phyloP scores from a whole-genome alignment of 495 filamentous ascomycete species.

The Ascodesmis nigricans region DNA sequence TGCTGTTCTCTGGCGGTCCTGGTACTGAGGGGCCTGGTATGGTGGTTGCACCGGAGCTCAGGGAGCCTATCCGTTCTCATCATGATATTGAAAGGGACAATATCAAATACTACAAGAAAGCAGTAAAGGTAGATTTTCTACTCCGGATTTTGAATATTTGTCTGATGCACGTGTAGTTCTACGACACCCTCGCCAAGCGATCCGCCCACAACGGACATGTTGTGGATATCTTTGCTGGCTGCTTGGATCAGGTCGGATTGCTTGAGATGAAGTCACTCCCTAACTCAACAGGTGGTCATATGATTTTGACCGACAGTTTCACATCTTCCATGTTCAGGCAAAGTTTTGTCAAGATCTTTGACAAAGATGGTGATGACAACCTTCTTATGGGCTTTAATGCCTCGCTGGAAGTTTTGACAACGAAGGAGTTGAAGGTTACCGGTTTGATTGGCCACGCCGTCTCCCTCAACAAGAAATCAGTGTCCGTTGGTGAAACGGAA shows the following conservation, averaged over 20 bases:
- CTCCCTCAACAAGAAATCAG: slow-evolving; percentile 92
- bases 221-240: slow-evolving; percentile 94
- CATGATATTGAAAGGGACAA: slow-evolving; percentile 98
- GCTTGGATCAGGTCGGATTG: slow-evolving; percentile 92
- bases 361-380: slow-evolving; percentile 87
- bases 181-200: slow-evolving; percentile 88
- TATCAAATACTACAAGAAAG: slow-evolving; percentile 99
- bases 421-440: slow-evolving; percentile 96
- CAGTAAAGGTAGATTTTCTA: slow-evolving; percentile 52
- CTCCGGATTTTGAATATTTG: slow-evolving; percentile 11
- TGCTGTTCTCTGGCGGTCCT: slow-evolving; percentile 90
- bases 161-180: slow-evolving; percentile 42
- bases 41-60: slow-evolving; percentile 91
- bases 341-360: slow-evolving; percentile 90
- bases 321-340: slow-evolving; percentile 99
- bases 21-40: slow-evolving; percentile 92
- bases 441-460: slow-evolving; percentile 94
- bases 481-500: slow-evolving; percentile 91
- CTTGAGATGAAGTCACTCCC: slow-evolving; percentile 97
- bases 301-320: slow-evolving; percentile 97
- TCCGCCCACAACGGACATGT: slow-evolving; percentile 93
- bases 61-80: slow-evolving; percentile 93
- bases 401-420: slow-evolving; percentile 85
- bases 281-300: slow-evolving; percentile 92
- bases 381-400: slow-evolving; percentile 98